A percentile compares a stretch with the other conserved stretches of the same genome.
phyloP scores from a whole-genome alignment of 495 filamentous ascomycete species.

The Trichodelitschia bisporula region DNA sequence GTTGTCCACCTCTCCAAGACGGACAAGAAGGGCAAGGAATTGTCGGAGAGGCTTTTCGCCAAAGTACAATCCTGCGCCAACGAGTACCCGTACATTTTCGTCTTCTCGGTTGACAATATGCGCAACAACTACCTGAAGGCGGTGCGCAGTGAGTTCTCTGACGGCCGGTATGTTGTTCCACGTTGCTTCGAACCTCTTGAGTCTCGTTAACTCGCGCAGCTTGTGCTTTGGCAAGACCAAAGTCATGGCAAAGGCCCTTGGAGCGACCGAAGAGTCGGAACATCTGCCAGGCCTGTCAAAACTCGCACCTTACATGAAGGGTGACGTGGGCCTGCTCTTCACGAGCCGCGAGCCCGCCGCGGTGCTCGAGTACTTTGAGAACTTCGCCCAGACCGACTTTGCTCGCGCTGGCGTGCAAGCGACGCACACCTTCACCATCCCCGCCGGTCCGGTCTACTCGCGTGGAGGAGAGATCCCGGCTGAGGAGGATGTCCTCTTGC shows the following conservation, averaged over 20 bases:
- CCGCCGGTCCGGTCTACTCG: conserved; percentile 50
- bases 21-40: conserved; percentile 76
- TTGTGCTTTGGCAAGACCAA: conserved; percentile 98
- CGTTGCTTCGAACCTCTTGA: too few relatives aligned
- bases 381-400: conserved; percentile 48
- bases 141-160: conserved; percentile 57
- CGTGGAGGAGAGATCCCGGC: conserved; percentile 50
- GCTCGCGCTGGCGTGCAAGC: conserved; percentile 66
- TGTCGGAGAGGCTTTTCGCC: conserved; percentile 65
- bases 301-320: conserved; percentile 45
- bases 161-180: conserved; percentile 52
- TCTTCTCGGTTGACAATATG: conserved; percentile 94
- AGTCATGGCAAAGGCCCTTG: conserved; percentile 86
- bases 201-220: too few relatives aligned
- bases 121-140: conserved; percentile 92
- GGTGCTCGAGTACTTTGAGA: conserved; percentile 41
- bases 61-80: conserved; percentile 71
- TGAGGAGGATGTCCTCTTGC: conserved; percentile 63
- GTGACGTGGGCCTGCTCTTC: conserved; percentile 77
- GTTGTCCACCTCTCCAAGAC: conserved; percentile 75
- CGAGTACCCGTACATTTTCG: conserved; percentile 69
- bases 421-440: conserved; percentile 48
- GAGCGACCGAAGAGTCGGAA: conserved; percentile 44
- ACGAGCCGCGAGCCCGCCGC: conserved; percentile 41
- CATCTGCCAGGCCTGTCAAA: conserved; percentile 45